Percentiles rank a stretch among this genome's conserved stretches.
Conservation (phyloP, 73 alveolate genomes). For the Halteria grandinella region DNA sequence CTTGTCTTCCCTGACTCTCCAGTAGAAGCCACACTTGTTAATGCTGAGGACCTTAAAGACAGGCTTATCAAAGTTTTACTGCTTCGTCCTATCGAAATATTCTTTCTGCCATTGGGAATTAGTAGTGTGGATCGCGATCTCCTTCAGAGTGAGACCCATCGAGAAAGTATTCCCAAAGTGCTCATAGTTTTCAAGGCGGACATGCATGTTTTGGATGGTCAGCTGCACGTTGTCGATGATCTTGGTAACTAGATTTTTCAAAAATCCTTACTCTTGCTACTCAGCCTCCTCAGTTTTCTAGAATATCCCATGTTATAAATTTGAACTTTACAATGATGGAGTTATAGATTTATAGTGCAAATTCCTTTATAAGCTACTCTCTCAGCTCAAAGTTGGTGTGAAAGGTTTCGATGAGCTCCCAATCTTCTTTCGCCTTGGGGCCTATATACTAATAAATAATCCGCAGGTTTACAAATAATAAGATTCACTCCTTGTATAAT, state of each 20-base stretch:
- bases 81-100: conserved; percentile 54
- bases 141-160: conserved; percentile 66
- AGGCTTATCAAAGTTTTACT: conserved; percentile 51
- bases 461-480: conserved; percentile 34
- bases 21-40: conserved; percentile 54
- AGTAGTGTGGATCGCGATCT: conserved; percentile 58
- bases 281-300: conserved; percentile 50
- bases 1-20: too few relatives aligned
- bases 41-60: conserved; percentile 58
- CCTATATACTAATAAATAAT: neutral
- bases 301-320: neutral
- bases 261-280: conserved; percentile 51
- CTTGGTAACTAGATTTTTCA: conserved; percentile 45
- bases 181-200: conserved; percentile 47
- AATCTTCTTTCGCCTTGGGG: conserved; percentile 42
- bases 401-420: conserved; percentile 59
- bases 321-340: conserved; percentile 17
- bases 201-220: conserved; percentile 57
- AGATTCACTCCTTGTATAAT: conserved; percentile 31
- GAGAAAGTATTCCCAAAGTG: conserved; percentile 47
- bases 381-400: conserved; percentile 41
- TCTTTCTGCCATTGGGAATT: conserved; percentile 45
- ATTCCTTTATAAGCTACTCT: neutral
- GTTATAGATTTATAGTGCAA: conserved; percentile 12
- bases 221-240: conserved; percentile 63